These are phyloP conservation scores for Kluyveromyces dobzhanskii DNA, from an alignment of 805 yeast genomes.

Conservation along the genomic window DNA sequence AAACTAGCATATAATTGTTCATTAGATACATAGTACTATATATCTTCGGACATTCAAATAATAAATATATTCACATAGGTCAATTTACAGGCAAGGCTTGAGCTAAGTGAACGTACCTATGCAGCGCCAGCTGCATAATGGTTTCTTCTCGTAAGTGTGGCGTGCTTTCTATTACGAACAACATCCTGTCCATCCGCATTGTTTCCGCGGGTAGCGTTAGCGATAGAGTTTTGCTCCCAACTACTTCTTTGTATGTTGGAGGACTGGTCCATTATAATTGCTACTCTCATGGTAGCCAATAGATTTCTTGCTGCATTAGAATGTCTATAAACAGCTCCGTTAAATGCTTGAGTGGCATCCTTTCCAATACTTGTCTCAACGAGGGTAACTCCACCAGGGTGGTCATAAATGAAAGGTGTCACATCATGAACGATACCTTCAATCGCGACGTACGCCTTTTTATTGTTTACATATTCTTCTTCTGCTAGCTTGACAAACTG, in stretches of 20 bases:
- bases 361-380: conserved; percentile 78
- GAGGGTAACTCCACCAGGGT: conserved; percentile 86
- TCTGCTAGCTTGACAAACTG: conserved; percentile 36
- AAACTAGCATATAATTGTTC: conserved; percentile 1
- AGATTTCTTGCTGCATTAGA: conserved; percentile 89
- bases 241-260: conserved; percentile 32
- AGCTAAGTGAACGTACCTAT: too few relatives aligned
- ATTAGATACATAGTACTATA: background rate
- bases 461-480: conserved; percentile 35
- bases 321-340: conserved; percentile 90
- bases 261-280: conserved; percentile 71
- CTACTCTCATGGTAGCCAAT: conserved; percentile 89
- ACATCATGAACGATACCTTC: conserved; percentile 92
- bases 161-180: conserved; percentile 17
- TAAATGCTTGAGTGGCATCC: conserved; percentile 90
- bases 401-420: conserved; percentile 82
- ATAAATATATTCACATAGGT: background rate
- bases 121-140: conserved; percentile 26
- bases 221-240: conserved; percentile 19
- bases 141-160: conserved; percentile 18
- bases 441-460: conserved; percentile 65
- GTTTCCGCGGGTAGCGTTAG: conserved; percentile 6
- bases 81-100: too few relatives aligned
- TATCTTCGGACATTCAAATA: too few relatives aligned
- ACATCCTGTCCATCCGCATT: conserved; percentile 10